Evolutionary conservation across 257 asterid genomes (phyloP), one percentile per base, ranked within the genome.

Genomic region (Lantana camara): DNA sequence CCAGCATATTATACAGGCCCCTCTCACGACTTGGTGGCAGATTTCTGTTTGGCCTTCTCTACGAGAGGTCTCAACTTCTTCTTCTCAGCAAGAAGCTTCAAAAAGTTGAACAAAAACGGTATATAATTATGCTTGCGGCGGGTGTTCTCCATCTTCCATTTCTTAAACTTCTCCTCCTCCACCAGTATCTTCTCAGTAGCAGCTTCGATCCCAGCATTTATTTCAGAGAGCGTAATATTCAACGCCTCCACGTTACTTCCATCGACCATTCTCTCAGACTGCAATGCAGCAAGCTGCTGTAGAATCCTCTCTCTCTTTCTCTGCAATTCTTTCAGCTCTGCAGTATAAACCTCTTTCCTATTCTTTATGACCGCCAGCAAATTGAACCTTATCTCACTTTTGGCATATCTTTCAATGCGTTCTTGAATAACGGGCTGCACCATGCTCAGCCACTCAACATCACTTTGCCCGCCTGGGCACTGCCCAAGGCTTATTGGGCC

Each of bases 21-120:
- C 68, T 66, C 77, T 83, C 42, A 74, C 68, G 91, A 83, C 68
- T 75, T 82, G 62, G 79, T 67, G 0, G 88, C 75, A n/a, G n/a
- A n/a, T 76, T 88, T 90, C 82, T 90, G 96, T 70, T 86, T 90
- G 64, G 99, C 99, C 85, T 90, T 94, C 40, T 90, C 96, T 46
- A 94, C 88, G 64, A 94, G 95, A 71, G 99, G 97, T 77, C 99
- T 88, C 85, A 94, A 75, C 87, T 90, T 98, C 88, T 94, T 88
- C 93, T 94, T 94, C 68, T 94, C 99, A n/a, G 99, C 99, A 61
- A 94, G 98, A 57, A 90, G 76, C 94, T 94, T 94, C 80, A 94
- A 67, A 63, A 94, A 94, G 91, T 94, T 94, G 83, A 90, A 90
- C 79, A 94, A 70, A 73, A 94, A 94, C 0, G 98, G 98, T 15